phyloP scores from a whole-genome alignment of 1,284 basidiomycete genomes.

The Cryptococcus neoformans region DNA sequence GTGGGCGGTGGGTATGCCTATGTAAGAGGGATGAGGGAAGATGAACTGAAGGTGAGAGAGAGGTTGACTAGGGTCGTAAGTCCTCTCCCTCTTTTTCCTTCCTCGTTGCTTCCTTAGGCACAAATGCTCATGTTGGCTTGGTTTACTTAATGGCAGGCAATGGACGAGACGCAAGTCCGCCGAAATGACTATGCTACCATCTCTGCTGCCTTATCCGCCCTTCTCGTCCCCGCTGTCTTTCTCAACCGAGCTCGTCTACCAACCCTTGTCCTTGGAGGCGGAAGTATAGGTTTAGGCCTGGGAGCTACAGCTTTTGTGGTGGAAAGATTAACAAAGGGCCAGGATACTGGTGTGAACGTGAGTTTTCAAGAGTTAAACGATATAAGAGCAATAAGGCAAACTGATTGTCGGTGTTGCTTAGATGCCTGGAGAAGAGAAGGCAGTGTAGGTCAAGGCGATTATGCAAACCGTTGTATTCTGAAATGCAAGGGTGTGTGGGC shows the following conservation, averaged over 20 bases:
- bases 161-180: constrained; percentile 33
- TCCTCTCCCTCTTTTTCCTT: constrained; percentile 7
- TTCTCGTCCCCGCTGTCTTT: constrained; percentile 44
- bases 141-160: constrained; percentile 22
- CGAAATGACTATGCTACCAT: constrained; percentile 48
- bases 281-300: constrained; percentile 39
- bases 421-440: constrained; percentile 6
- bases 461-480: too few relatives aligned
- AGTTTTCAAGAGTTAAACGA: constrained; percentile 6
- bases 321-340: constrained; percentile 34
- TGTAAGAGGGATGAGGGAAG: constrained; percentile 23
- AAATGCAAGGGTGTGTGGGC: too few relatives aligned
- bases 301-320: constrained; percentile 39
- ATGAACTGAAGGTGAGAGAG: constrained; percentile 27
- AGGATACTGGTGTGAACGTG: constrained; percentile 36
- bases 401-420: not conserved
- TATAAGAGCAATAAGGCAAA: too few relatives aligned
- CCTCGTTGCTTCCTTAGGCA: not conserved
- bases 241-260: constrained; percentile 37
- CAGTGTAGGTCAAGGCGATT: not conserved
- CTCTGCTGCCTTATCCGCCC: constrained; percentile 35
- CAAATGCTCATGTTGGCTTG: too few relatives aligned
- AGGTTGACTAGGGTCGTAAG: constrained; percentile 37
- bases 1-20: constrained; percentile 28
- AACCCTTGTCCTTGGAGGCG: constrained; percentile 39